Base-by-base conservation (phyloP, 805 yeast species). In the Pichia insulana region DNA sequence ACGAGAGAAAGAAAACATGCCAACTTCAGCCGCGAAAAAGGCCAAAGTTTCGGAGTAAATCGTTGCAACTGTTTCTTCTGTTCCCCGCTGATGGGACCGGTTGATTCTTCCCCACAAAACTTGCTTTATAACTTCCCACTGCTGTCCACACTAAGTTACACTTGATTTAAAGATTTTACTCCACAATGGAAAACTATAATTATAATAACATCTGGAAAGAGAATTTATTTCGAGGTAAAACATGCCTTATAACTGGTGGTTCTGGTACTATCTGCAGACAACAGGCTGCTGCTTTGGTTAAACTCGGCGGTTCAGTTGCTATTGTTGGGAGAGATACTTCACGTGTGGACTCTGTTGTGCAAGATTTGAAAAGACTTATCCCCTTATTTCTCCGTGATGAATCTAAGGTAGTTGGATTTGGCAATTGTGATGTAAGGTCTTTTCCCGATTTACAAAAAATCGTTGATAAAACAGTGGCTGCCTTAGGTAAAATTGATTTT, bases 251-350 rank as follows among this genome's bases (percentile, higher is more conserved):
- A 40, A 90, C 97, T 1, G 97, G 97, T 6, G 97, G 97, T 12
- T 92, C 97, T 2, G 97, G 97, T 11, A 78, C 95, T n/a, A 89
- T 90, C 42, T 89, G 97, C 61, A 69, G 92, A 37, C 90, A 83
- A 6, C 97, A 89, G 61, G 76, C 83, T 0, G 95, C 85, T 58
- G 95, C 95, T 0, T 50, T 90, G 63, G 82, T 87, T 3, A 63
- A 76, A 15, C 65, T 90, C 10, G 97, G 97, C 5, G 92, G 96
- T 41, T 70, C 85, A 55, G 95, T 94, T 13, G 84, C 84, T 5
- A 82, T 90, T 35, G 61, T 90, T 25, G 96, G 97, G 3, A 74
- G 97, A 56, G 80, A 81, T 53, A 65, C 57, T 26, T 74, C 68
- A 35, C 83, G 80, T 51, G 84, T 96, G 0, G 71, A 67, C 42